Evolutionary conservation across 345 rosid genomes (phyloP).

Genomic region (thale cress (Arabidopsis thaliana)): DNA sequence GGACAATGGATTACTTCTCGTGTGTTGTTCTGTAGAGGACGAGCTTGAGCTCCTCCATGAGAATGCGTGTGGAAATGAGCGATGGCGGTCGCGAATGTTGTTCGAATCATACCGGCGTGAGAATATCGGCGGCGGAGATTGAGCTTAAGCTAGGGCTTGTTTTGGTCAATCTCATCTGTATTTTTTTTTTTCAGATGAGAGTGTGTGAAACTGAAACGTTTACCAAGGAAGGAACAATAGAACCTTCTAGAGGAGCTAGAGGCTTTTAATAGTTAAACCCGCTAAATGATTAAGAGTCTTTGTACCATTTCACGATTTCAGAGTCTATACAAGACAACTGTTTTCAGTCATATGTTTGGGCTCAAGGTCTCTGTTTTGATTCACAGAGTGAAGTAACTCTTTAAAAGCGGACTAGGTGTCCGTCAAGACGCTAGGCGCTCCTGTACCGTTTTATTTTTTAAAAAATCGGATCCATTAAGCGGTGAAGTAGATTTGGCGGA

Average conservation of each 20-base stretch:
- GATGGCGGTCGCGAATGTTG: constrained; percentile 58
- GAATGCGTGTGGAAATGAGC: constrained; percentile 52
- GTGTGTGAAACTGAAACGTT: background rate
- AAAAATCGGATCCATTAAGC: no score
- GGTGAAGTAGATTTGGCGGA: no score
- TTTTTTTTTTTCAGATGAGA: background rate
- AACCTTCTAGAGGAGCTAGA: background rate
- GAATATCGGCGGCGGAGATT: constrained; percentile 6
- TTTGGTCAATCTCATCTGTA: constrained; percentile 25
- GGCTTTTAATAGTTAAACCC: background rate
- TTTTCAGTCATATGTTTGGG: no score
- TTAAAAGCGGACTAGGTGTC: no score
- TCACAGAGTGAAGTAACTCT: no score
- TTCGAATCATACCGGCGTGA: constrained; percentile 55
- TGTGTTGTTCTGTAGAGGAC: constrained; percentile 41
- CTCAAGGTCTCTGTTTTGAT: no score
- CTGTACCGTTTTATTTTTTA: no score
- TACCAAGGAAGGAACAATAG: background rate
- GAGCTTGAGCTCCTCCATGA: constrained; percentile 56
- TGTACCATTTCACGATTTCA: no score
- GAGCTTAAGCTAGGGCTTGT: constrained; percentile 14
- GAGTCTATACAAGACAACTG: no score
- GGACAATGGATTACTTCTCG: constrained; percentile 43
- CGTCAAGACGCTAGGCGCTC: no score
- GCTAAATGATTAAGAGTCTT: no score